Percentiles rank a stretch among this genome's conserved stretches.
phyloP scores from a whole-genome alignment of 208 protist genomes.

The Leishmania amazonensis region DNA sequence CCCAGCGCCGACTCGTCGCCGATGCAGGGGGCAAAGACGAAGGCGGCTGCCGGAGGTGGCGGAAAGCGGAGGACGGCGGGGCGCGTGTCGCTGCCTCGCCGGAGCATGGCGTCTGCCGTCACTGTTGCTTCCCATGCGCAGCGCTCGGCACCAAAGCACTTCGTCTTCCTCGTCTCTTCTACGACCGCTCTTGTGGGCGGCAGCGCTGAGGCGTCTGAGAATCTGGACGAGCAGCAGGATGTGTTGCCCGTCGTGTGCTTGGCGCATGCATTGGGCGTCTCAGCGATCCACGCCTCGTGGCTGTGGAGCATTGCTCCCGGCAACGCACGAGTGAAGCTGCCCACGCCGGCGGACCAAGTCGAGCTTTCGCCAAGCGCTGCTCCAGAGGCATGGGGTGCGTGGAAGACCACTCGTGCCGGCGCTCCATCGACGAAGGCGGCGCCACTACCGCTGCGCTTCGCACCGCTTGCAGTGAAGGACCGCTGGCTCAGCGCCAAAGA shows the following conservation, averaged over 20 bases:
- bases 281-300: slow-evolving; percentile 45
- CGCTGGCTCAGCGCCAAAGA: slow-evolving; percentile 20
- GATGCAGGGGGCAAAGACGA: neutral
- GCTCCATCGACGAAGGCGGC: neutral
- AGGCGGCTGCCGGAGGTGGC: neutral
- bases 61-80: slow-evolving; percentile 12
- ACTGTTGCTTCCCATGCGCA: neutral
- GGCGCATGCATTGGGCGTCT: slow-evolving; percentile 58
- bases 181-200: neutral
- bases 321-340: slow-evolving; percentile 15
- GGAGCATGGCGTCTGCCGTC: neutral
- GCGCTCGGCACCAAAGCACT: neutral
- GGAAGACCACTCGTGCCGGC: neutral
- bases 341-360: slow-evolving; percentile 14
- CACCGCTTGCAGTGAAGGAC: slow-evolving; percentile 9
- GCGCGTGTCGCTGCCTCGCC: slow-evolving; percentile 19
- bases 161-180: slow-evolving; percentile 26
- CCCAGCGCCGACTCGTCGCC: neutral
- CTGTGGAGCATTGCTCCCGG: slow-evolving; percentile 33
- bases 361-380: neutral
- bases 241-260: slow-evolving; percentile 29
- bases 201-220: neutral
- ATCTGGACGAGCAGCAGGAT: neutral
- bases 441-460: slow-evolving; percentile 15
- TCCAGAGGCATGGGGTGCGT: neutral